Conservation (phyloP, 306 rosid species). For the Pterocarpus santalinus region DNA sequence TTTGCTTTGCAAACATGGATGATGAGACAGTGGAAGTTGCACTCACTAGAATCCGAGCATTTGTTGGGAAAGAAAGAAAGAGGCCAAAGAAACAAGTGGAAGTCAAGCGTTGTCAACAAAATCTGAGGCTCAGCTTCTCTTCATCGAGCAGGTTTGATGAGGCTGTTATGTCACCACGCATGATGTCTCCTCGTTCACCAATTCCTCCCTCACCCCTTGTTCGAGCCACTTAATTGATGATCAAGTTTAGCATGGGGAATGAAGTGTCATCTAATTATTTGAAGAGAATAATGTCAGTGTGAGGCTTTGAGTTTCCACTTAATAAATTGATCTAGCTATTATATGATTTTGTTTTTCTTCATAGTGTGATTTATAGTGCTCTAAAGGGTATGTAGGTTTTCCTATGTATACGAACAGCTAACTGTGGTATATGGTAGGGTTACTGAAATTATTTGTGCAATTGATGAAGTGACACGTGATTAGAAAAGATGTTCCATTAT, state of each 20-base stretch:
- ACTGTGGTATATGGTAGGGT: conserved; percentile 9
- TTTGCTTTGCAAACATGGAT: conserved; percentile 93
- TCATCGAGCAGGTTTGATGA: conserved; percentile 54
- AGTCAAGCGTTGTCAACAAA: conserved; percentile 51
- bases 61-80: conserved; percentile 56
- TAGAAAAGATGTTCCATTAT: neutral
- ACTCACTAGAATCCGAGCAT: conserved; percentile 62
- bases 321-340: neutral
- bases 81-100: conserved; percentile 22
- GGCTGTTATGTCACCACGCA: conserved; percentile 61
- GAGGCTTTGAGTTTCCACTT: neutral
- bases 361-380: neutral
- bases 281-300: neutral
- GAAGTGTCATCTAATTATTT: neutral
- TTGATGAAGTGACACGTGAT: conserved; percentile 17
- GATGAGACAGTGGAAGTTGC: conserved; percentile 72
- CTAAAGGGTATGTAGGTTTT: neutral
- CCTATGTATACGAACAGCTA: conserved; percentile 21
- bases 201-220: conserved; percentile 81
- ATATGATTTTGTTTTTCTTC: neutral
- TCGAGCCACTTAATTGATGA: conserved; percentile 45
- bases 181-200: conserved; percentile 79
- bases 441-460: conserved; percentile 1
- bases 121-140: conserved; percentile 66
- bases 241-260: neutral